Base-by-base conservation (phyloP, 1,284 basidiomycete genomes). In the Golubevia pallescens region DNA sequence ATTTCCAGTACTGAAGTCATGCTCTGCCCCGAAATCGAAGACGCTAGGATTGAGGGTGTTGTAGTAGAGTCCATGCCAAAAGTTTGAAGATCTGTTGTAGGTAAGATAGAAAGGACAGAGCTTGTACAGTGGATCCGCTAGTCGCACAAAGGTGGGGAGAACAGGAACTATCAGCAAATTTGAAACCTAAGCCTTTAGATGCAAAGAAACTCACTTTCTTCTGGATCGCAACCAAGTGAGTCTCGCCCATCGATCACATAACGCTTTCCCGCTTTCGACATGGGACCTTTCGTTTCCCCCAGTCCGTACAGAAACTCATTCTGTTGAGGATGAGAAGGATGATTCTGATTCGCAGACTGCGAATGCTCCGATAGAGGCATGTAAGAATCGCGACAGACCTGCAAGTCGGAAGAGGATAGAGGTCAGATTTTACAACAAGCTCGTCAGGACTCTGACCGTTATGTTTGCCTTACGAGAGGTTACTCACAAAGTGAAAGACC, bases 21-120 rank as follows among this genome's bases (percentile, higher is more conserved):
- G 57, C 38, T 73, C 71, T 19, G 62, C 66, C 21, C 70, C 70
- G 59, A 73, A 62, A 56, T 73, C 71, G 48, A 73, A 66, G 48
- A 61, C 28, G 13, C 59, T 62, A 34, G 70, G 70, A 16, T 34
- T 54, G 7, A 73, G 59, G 16, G 63, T 66, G 60, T 73, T 73
- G 67, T 73, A 73, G 57, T 61, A 73, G 4, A 73, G n/a, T 51
- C 71, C 71, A 42, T 61, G 51, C 71, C 71, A 73, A n/a, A 38
- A 21, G 16, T 58, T 38, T 3, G 54, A 24, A 5, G 34, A 21
- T 34, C 56, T 51, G 60, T 73, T 72, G 58, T 65, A 73, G 19
- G 63, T 54, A 2, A 52, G 21, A 38, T 74, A 74, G 55, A 69
- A 73, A 4, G 71, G 71, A 20, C 51, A 38, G 13, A 69, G 52